Evolutionary conservation across 1,284 basidiomycete species (phyloP), one percentile per base, ranked within the genome.

Genomic region (Agroathelia rolfsii): DNA sequence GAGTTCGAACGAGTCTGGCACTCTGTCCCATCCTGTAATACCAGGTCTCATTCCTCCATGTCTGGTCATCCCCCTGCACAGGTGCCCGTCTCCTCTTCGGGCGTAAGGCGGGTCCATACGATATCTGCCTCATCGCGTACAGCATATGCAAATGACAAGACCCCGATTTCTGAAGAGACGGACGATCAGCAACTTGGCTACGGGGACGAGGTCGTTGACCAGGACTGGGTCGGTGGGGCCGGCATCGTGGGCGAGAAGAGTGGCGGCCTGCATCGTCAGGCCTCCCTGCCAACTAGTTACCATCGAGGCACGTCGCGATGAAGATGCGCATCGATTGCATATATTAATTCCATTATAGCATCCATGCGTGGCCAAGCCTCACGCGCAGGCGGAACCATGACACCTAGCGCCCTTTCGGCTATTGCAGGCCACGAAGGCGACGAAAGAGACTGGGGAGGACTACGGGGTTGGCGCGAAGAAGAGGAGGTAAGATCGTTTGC

Each of bases 371-470:
- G 56, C 13, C 63, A 68, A 37, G 55, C 59, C 8, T 58, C 69
- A 30, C 72, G 59, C 34, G 62, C 73, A 49, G 51, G 69, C 7
- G 79, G 79, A 15, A 75, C 62, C 43, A 52, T 67, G 42, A 78
- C 79, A 16, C 77, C 80, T 20, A 86, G 83, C 48, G 84, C 79
- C 52, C 69, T 87, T 32, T 70, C 77, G 24, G 78, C 78, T 35
- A 87, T 87, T 53, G 72, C 79, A 32, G 83, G 83, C 28, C 81
- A 84, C 47, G 82, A 85, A 45, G 81, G 75, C 45, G 82, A 86
- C 41, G 83, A 87, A 52, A 83, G 85, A 43, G 78, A 82, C 39
- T 87, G 84, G 83, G 81, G 83, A 51, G 74, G 75, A 21, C 66
- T 77, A 48, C 66, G 64, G 10, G 73, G 70, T 49, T 64, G 53